Base-by-base conservation (phyloP, 2,329 filamentous ascomycete species). In the Penicillium capsulatum region DNA sequence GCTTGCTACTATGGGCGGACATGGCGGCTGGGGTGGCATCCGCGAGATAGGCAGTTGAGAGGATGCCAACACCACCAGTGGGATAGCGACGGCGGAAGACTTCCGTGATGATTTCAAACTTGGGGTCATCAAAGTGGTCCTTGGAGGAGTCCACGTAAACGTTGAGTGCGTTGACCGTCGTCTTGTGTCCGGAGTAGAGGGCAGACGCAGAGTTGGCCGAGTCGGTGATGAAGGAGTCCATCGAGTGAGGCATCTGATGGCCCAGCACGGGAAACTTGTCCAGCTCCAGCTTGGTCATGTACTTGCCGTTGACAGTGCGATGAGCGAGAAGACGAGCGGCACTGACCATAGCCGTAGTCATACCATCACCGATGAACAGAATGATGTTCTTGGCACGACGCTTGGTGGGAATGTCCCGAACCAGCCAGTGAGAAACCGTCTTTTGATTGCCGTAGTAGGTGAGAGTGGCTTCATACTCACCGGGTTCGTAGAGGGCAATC, bases 201-300 rank as follows among this genome's bases (percentile, higher is more conserved):
- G 86, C 84, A 30, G 83, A 86, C 3, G 86, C 86, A 4, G 83
- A 88, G 68, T 92, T 92, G 66, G 87, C 87, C 45, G 83, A 87
- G 64, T 92, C 86, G 26, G 86, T 92, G 60, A 92, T 91, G 73
- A 86, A 91, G 34, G 74, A 81, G 68, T 91, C 86, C 58, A 92
- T 79, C 1, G 85, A 90, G 66, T 91, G 86, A 8, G 86, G 90
- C 82, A 92, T 91, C 67, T 91, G 86, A 63, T 94, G 87, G 14
- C 87, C 87, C 8, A 91, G 61, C n/a, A 90, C 77, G 2, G 87
- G 86, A 67, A 92, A 92, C 58, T 88, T 76, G 69, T 94, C 87
- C 71, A 94, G 73, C 58, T 80, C 75, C 75, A 94, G 76, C 40
- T 73, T 76, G 41, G 76, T 80, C 70, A 87, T 81, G 64, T 91